phyloP scores from a whole-genome alignment of 2,329 filamentous ascomycete species.

The Alternaria triticina region DNA sequence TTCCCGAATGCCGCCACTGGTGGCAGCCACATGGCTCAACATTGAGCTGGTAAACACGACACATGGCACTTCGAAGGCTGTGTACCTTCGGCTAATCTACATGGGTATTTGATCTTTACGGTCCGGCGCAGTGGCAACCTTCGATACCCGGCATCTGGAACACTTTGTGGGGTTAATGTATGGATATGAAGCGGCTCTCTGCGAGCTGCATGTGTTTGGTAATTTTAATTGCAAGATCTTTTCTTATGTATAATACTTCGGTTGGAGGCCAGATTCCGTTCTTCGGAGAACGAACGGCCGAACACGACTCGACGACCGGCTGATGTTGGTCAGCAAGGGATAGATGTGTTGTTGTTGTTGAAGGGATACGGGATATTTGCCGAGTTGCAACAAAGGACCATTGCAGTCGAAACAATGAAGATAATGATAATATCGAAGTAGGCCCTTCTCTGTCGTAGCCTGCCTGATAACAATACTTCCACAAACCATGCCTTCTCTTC shows the following conservation, averaged over 20 bases:
- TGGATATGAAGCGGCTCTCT: slow-evolving; percentile 10
- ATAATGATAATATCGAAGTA: background rate
- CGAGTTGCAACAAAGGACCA: background rate
- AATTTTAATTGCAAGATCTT: background rate
- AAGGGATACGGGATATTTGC: background rate
- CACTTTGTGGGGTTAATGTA: slow-evolving; percentile 12
- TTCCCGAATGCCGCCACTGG: slow-evolving; percentile 30
- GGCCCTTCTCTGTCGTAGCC: background rate
- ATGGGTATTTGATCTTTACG: slow-evolving; percentile 1
- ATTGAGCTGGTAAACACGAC: slow-evolving; percentile 11
- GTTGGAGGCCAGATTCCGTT: slow-evolving; percentile 6
- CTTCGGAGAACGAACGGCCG: background rate
- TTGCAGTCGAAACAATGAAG: background rate
- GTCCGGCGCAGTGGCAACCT: slow-evolving; percentile 9
- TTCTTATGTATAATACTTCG: slow-evolving; percentile 22
- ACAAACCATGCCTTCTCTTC: background rate
- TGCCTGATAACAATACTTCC: background rate
- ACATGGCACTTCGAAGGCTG: background rate
- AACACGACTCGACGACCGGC: background rate
- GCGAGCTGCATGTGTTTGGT: background rate
- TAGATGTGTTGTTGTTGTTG: background rate
- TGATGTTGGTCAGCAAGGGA: background rate
- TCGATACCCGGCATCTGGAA: slow-evolving; percentile 6
- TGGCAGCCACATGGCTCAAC: slow-evolving; percentile 25
- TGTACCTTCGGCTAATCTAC: background rate